Evolutionary conservation across 2,329 filamentous ascomycete species (phyloP).

Genomic region (Alternaria ethzedia): DNA sequence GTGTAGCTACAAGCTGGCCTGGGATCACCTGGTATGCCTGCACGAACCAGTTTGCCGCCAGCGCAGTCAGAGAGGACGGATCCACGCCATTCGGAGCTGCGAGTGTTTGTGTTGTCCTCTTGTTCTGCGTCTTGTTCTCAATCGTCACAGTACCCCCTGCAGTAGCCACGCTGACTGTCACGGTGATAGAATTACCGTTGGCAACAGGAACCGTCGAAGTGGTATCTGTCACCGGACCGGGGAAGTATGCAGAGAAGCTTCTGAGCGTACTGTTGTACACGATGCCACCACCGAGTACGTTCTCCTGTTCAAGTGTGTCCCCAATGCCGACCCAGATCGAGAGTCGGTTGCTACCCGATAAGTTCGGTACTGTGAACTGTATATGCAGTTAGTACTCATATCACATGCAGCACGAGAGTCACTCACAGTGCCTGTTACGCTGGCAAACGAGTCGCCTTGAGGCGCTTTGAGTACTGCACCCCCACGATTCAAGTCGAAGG

Average conservation of each 20-base stretch:
- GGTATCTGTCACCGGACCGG: slow-evolving; percentile 22
- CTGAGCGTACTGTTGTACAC: slow-evolving; percentile 27
- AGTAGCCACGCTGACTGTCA: slow-evolving; percentile 20
- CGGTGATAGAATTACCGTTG: slow-evolving; percentile 26
- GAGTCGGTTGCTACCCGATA: slow-evolving; percentile 26
- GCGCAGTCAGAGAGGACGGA: slow-evolving; percentile 19
- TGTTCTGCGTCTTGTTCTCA: slow-evolving; percentile 35
- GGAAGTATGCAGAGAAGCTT: slow-evolving; percentile 30
- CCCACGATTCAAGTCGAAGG: slow-evolving; percentile 32
- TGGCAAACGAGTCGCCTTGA: slow-evolving; percentile 26
- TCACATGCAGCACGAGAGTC: neutral
- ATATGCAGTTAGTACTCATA: neutral
- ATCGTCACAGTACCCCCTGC: slow-evolving; percentile 28
- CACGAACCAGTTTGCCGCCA: slow-evolving; percentile 32
- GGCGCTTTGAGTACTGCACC: slow-evolving; percentile 36
- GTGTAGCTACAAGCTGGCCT: slow-evolving; percentile 29
- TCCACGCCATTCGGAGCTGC: slow-evolving; percentile 20
- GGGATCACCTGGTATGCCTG: slow-evolving; percentile 31
- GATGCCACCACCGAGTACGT: slow-evolving; percentile 32
- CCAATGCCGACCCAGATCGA: slow-evolving; percentile 37
- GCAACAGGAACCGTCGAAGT: slow-evolving; percentile 24
- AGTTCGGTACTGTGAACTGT: slow-evolving; percentile 26
- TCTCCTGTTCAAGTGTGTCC: slow-evolving; percentile 25
- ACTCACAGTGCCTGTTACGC: slow-evolving; percentile 25
- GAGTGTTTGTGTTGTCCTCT: slow-evolving; percentile 21